Evolutionary conservation across 495 filamentous ascomycete species (phyloP).

Genomic region (Penicillium roqueforti): DNA sequence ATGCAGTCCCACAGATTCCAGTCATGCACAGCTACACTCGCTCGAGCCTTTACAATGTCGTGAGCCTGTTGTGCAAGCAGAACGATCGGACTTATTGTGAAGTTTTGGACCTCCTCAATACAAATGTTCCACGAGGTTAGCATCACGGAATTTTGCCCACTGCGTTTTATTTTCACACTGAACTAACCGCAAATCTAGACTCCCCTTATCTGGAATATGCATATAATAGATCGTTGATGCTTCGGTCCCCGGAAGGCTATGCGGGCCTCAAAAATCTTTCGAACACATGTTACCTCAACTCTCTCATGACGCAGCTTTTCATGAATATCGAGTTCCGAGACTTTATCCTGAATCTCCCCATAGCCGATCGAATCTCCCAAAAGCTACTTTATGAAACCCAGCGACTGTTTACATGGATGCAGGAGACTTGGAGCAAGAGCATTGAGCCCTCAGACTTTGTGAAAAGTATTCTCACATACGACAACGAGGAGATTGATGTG

Average conservation of each 20-base stretch:
- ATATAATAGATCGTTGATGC: slow-evolving; percentile 62
- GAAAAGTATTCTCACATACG: slow-evolving; percentile 72
- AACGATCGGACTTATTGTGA: slow-evolving; percentile 44
- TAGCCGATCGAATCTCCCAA: slow-evolving; percentile 54
- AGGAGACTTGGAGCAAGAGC: slow-evolving; percentile 67
- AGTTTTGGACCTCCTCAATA: slow-evolving; percentile 51
- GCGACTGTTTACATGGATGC: slow-evolving; percentile 78
- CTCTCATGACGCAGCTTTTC: slow-evolving; percentile 90
- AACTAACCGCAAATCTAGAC: slow-evolving; percentile 20
- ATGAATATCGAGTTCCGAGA: slow-evolving; percentile 89
- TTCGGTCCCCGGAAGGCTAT: slow-evolving; percentile 72
- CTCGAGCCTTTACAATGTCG: slow-evolving; percentile 58
- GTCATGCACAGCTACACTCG: slow-evolving; percentile 55
- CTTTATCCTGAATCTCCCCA: slow-evolving; percentile 69
- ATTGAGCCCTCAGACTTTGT: slow-evolving; percentile 73
- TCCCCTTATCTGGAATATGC: slow-evolving; percentile 54
- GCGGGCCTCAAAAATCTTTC: slow-evolving; percentile 84
- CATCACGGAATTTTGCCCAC: slow-evolving; percentile 8
- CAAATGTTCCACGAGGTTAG: slow-evolving; percentile 48
- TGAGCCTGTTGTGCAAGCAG: slow-evolving; percentile 56
- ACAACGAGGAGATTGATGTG: slow-evolving; percentile 80
- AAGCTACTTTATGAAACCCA: slow-evolving; percentile 72
- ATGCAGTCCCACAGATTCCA: slow-evolving; percentile 37
- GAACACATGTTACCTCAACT: slow-evolving; percentile 98
- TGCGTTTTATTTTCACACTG: background rate